These are phyloP conservation scores for Fusarium luffae DNA, from an alignment of 2,329 filamentous ascomycete genomes.

Conservation along the genomic window DNA sequence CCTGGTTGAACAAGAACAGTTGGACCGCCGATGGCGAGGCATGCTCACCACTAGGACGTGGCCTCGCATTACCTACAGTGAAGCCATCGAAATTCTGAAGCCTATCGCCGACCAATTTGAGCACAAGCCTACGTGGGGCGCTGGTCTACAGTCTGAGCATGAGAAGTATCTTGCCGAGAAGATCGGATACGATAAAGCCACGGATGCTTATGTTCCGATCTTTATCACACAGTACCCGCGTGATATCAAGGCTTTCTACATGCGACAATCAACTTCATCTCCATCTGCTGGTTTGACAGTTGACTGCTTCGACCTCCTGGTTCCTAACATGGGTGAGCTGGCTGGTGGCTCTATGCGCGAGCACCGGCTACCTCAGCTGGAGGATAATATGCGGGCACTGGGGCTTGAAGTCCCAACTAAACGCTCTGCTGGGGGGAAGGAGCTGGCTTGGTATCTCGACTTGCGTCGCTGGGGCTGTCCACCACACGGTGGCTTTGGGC, in stretches of 20 bases:
- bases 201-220: constrained; percentile 70
- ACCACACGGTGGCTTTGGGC: constrained; percentile 89
- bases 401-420: constrained; percentile 63
- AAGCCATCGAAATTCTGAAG: constrained; percentile 77
- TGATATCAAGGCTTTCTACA: constrained; percentile 88
- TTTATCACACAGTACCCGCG: constrained; percentile 96
- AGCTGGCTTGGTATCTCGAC: constrained; percentile 87
- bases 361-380: constrained; percentile 74
- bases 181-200: constrained; percentile 63
- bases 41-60: constrained; percentile 68
- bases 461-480: constrained; percentile 90
- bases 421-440: constrained; percentile 44
- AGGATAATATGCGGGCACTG: constrained; percentile 76
- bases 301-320: constrained; percentile 89
- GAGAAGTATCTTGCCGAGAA: constrained; percentile 84
- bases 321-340: constrained; percentile 87
- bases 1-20: constrained; percentile 55
- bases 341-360: constrained; percentile 92
- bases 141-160: constrained; percentile 88
- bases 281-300: constrained; percentile 66
- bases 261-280: constrained; percentile 54
- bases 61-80: constrained; percentile 84
- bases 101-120: constrained; percentile 71
- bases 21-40: constrained; percentile 78
- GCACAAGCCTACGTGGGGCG: constrained; percentile 75